Conservation (phyloP, 1,139 yeast genomes). For the Taphrina populina region DNA sequence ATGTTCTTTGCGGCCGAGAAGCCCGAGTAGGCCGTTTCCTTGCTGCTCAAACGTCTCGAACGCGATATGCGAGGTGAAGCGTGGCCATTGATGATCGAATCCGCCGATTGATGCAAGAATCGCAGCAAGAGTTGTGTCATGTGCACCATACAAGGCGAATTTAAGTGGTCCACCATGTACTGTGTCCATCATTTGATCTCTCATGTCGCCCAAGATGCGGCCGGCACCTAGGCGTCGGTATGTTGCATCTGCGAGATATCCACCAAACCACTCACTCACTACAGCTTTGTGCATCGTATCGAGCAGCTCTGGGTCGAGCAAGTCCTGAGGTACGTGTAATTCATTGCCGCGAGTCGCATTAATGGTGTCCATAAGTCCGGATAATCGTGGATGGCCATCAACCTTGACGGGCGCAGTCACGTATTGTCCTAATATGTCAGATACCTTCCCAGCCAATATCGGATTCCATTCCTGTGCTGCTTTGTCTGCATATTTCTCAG, state of each 20-base stretch:
- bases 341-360: slow-evolving; percentile 39
- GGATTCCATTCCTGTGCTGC: slow-evolving; percentile 40
- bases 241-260: slow-evolving; percentile 35
- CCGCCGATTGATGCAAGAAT: slow-evolving; percentile 39
- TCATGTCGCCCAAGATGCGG: slow-evolving; percentile 34
- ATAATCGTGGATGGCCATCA: slow-evolving; percentile 40
- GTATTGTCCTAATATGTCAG: slow-evolving; percentile 36
- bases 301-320: slow-evolving; percentile 35
- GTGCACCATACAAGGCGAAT: slow-evolving; percentile 40
- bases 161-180: slow-evolving; percentile 34
- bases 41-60: slow-evolving; percentile 37
- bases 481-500: slow-evolving; percentile 38
- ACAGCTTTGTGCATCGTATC: slow-evolving; percentile 37
- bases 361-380: slow-evolving; percentile 40
- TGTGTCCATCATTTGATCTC: slow-evolving; percentile 28
- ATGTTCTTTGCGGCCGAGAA: slow-evolving; percentile 33
- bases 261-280: slow-evolving; percentile 40
- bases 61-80: slow-evolving; percentile 39
- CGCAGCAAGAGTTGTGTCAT: slow-evolving; percentile 41
- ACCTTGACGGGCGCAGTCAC: slow-evolving; percentile 38
- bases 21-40: slow-evolving; percentile 9
- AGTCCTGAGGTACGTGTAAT: slow-evolving; percentile 37
- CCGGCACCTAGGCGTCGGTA: slow-evolving; percentile 37
- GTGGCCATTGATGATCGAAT: slow-evolving; percentile 40
- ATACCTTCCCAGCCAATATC: slow-evolving; percentile 38